Conservation (phyloP, 192 early-diverging fungal species). For the Gaertneriomyces sp. region DNA sequence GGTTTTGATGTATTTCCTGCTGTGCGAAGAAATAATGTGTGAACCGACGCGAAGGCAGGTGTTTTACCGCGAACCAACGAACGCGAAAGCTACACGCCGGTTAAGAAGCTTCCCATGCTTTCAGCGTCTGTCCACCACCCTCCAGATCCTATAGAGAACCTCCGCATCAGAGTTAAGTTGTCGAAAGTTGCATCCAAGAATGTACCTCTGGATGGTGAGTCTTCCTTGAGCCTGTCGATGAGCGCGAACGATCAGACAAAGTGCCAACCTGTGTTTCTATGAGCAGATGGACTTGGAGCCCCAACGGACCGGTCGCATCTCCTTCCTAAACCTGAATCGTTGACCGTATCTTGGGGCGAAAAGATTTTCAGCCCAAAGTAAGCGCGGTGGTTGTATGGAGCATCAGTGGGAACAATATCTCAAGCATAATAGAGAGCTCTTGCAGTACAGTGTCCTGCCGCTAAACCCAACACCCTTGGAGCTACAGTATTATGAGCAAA, state of each 20-base stretch:
- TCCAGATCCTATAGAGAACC: constrained; percentile 34
- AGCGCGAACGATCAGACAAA: no score
- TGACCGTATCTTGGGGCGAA: constrained; percentile 10
- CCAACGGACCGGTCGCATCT: constrained; percentile 1
- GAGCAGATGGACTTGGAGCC: constrained; percentile 5
- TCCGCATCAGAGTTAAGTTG: constrained; percentile 25
- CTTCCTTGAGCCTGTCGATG: no score
- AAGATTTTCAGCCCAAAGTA: constrained; percentile 24
- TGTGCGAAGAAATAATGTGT: no score
- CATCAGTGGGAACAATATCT: neutral
- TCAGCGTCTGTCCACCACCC: neutral
- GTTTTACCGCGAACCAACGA: no score
- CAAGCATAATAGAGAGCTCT: constrained; percentile 6
- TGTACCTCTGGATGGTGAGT: constrained; percentile 8
- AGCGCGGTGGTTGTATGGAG: neutral
- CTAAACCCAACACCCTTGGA: constrained; percentile 7
- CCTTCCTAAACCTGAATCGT: constrained; percentile 18
- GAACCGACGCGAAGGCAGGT: no score
- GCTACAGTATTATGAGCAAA: neutral
- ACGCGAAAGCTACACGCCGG: no score
- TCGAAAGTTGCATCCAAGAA: constrained; percentile 29
- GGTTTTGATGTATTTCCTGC: no score
- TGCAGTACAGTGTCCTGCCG: constrained; percentile 2
- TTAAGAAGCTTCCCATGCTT: no score
- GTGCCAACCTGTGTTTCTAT: no score